Conservation (phyloP, 2,329 filamentous ascomycete species). For the Paraconiothyrium sp. region DNA sequence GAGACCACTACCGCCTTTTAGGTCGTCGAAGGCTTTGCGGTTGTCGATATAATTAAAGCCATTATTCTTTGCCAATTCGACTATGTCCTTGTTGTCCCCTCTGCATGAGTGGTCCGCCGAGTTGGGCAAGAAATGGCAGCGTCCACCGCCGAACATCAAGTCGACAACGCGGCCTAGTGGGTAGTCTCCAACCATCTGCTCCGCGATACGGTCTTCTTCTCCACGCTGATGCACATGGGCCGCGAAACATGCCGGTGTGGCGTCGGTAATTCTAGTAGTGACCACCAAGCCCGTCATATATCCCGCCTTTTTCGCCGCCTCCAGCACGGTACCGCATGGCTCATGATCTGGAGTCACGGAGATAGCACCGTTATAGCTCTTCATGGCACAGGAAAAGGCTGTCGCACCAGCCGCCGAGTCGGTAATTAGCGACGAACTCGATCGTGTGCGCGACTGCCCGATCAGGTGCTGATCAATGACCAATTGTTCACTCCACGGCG, state of each 20-base stretch:
- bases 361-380: constrained; percentile 98
- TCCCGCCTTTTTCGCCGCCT: constrained; percentile 90
- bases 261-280: constrained; percentile 93
- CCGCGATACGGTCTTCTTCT: constrained; percentile 89
- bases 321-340: constrained; percentile 90
- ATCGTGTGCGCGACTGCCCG: constrained; percentile 87
- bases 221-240: constrained; percentile 81
- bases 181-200: constrained; percentile 90
- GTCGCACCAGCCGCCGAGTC: constrained; percentile 98
- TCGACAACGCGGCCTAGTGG: constrained; percentile 88
- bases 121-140: constrained; percentile 93
- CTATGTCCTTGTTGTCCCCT: constrained; percentile 78
- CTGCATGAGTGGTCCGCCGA: constrained; percentile 83
- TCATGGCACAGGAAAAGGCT: constrained; percentile 89
- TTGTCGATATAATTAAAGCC: constrained; percentile 82
- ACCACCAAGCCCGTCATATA: constrained; percentile 95
- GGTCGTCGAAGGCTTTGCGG: constrained; percentile 77
- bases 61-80: constrained; percentile 75
- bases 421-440: constrained; percentile 84
- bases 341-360: constrained; percentile 84
- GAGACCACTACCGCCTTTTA: constrained; percentile 72
- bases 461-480: constrained; percentile 88
- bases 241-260: constrained; percentile 94
- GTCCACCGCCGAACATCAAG: constrained; percentile 89
- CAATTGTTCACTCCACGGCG: constrained; percentile 80